These are phyloP conservation scores for Salvia hispanica DNA, from an alignment of 257 asterid species.

Conservation along the genomic window DNA sequence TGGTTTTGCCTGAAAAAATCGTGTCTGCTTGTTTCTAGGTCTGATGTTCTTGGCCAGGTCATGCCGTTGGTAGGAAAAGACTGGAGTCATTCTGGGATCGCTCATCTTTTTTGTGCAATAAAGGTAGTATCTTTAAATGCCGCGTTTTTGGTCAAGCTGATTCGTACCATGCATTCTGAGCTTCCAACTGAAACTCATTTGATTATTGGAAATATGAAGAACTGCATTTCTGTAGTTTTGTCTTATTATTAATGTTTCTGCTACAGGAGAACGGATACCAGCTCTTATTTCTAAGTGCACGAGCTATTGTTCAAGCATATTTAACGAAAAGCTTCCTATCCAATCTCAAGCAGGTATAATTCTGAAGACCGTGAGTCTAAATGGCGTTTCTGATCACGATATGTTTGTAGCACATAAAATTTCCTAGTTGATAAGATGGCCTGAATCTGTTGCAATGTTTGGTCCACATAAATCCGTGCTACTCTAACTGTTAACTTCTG, in stretches of 20 bases:
- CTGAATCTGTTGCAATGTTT: background rate
- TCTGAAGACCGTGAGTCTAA: slow-evolving; percentile 1
- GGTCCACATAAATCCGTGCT: background rate
- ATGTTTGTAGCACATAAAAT: background rate
- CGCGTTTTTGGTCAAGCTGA: background rate
- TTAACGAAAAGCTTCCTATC: slow-evolving; percentile 82
- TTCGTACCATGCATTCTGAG: background rate
- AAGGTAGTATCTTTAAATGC: slow-evolving; percentile 57
- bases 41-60: slow-evolving; percentile 99
- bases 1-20: slow-evolving; percentile 17
- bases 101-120: slow-evolving; percentile 95
- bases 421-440: background rate
- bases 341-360: slow-evolving; percentile 91
- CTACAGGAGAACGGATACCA: slow-evolving; percentile 95
- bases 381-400: slow-evolving; percentile 13
- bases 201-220: background rate
- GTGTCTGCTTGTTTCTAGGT: slow-evolving; percentile 54
- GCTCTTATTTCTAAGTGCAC: slow-evolving; percentile 94
- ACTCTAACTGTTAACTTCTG: background rate
- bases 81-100: slow-evolving; percentile 98
- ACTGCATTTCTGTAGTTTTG: background rate
- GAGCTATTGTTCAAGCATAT: slow-evolving; percentile 97
- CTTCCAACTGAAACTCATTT: too few relatives aligned
- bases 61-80: slow-evolving; percentile 99
- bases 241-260: slow-evolving; percentile 22